Conservation (phyloP, 2,329 filamentous ascomycete species). For the Phialophora verrucosa region DNA sequence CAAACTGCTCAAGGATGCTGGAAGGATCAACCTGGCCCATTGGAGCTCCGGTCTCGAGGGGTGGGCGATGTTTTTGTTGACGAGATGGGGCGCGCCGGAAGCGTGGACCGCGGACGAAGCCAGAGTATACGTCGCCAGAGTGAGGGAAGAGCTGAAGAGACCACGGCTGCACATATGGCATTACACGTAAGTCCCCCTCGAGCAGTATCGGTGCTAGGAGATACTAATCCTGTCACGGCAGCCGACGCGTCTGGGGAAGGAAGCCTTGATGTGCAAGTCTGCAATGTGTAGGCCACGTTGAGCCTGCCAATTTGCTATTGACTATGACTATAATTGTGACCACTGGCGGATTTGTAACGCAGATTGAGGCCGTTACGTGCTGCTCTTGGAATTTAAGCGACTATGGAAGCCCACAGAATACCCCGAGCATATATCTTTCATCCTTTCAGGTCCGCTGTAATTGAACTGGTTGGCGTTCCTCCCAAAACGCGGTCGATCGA, state of each 20-base stretch:
- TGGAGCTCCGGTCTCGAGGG: slow-evolving; percentile 42
- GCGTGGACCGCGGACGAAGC: slow-evolving; percentile 40
- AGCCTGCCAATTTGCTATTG: not conserved
- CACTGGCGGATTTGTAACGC: not conserved
- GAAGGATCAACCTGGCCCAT: slow-evolving; percentile 42
- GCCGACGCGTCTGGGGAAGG: slow-evolving; percentile 27
- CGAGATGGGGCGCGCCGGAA: slow-evolving; percentile 38
- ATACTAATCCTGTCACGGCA: slow-evolving; percentile 8
- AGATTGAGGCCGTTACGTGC: not conserved
- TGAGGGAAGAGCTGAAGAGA: slow-evolving; percentile 37
- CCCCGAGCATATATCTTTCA: not conserved
- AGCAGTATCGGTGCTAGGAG: not conserved
- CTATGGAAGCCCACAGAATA: not conserved
- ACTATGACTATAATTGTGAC: not conserved
- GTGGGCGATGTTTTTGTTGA: slow-evolving; percentile 43
- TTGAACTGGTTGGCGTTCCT: not conserved
- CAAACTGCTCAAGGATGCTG: slow-evolving; percentile 54
- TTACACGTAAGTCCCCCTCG: slow-evolving; percentile 25
- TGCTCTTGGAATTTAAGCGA: not conserved
- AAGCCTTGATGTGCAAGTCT: slow-evolving; percentile 11
- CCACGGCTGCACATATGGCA: slow-evolving; percentile 35
- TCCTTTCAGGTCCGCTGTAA: not conserved
- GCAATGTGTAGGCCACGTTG: not conserved
- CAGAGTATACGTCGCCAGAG: slow-evolving; percentile 37
- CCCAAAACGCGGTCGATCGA: not conserved